Conservation (phyloP, 2,329 filamentous ascomycete genomes). For the Tolypocladium tropicale region DNA sequence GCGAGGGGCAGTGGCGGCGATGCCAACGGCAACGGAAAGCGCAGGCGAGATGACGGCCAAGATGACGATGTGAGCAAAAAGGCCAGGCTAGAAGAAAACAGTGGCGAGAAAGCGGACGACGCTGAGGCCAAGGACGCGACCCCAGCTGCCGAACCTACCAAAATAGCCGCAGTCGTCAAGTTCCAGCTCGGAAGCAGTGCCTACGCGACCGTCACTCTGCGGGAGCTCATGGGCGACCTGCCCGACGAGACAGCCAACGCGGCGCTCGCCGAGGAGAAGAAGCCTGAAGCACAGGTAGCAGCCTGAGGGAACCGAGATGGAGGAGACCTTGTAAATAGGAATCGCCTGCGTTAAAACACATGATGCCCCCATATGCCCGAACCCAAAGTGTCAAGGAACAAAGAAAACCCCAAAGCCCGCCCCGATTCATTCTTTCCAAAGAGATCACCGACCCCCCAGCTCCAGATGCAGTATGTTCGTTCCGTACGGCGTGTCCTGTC, state of each 20-base stretch:
- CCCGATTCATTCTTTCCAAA: background rate
- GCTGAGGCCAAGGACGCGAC: slow-evolving; percentile 13
- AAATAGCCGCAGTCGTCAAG: slow-evolving; percentile 59
- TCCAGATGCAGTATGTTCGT: background rate
- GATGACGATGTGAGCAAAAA: slow-evolving; percentile 10
- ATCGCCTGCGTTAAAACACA: background rate
- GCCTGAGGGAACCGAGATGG: background rate
- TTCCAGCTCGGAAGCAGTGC: slow-evolving; percentile 70
- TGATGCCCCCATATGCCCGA: background rate
- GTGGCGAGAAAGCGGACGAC: background rate
- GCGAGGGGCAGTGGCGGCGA: slow-evolving; percentile 11
- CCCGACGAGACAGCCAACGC: slow-evolving; percentile 12
- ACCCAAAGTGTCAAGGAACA: background rate
- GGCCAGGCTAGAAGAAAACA: slow-evolving; percentile 6
- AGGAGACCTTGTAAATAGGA: background rate
- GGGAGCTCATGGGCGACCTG: slow-evolving; percentile 58
- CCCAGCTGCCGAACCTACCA: slow-evolving; percentile 12
- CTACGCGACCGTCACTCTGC: slow-evolving; percentile 75
- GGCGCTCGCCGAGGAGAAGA: background rate
- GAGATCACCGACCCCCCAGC: background rate
- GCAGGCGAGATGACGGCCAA: slow-evolving; percentile 6
- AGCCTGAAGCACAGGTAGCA: background rate
- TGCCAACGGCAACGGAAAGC: slow-evolving; percentile 5
- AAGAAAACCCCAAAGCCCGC: background rate
- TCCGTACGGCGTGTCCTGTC: background rate